Evolutionary conservation across 257 asterid species (phyloP).

Genomic region (Sherardia arvensis): DNA sequence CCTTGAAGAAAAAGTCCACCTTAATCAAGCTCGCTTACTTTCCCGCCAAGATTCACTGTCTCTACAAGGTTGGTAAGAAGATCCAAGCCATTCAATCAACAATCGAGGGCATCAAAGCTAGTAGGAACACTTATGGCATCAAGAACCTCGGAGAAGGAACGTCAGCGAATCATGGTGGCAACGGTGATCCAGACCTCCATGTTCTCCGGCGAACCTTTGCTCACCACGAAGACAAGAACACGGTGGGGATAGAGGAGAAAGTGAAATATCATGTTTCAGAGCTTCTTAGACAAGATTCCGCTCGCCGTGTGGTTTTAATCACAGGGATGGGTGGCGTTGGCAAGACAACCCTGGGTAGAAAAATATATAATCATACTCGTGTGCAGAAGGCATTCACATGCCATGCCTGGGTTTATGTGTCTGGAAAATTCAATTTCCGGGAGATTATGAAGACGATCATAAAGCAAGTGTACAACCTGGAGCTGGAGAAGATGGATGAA

Average conservation of each 20-base stretch:
- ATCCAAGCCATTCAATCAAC: too few relatives aligned
- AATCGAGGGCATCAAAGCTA: background rate
- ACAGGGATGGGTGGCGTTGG: background rate
- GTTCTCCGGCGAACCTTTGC: background rate
- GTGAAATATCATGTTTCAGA: background rate
- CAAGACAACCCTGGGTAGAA: background rate
- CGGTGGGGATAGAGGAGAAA: background rate
- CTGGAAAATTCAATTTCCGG: background rate
- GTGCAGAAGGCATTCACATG: background rate
- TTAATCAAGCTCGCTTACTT: too few relatives aligned
- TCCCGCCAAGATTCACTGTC: too few relatives aligned
- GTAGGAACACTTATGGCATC: background rate
- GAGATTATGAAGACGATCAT: background rate
- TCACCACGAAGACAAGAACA: background rate
- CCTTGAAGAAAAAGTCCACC: background rate
- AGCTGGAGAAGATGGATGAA: background rate
- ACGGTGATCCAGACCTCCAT: background rate
- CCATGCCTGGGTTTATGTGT: background rate
- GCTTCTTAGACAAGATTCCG: background rate
- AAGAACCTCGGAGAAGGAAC: background rate
- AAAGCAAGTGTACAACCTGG: background rate
- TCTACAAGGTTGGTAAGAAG: too few relatives aligned
- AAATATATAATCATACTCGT: background rate
- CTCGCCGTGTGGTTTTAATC: background rate
- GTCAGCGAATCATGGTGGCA: too few relatives aligned